These are phyloP conservation scores for Oryza glumipatula DNA, from an alignment of 176 grass and related monocot genomes.

Conservation along the genomic window DNA sequence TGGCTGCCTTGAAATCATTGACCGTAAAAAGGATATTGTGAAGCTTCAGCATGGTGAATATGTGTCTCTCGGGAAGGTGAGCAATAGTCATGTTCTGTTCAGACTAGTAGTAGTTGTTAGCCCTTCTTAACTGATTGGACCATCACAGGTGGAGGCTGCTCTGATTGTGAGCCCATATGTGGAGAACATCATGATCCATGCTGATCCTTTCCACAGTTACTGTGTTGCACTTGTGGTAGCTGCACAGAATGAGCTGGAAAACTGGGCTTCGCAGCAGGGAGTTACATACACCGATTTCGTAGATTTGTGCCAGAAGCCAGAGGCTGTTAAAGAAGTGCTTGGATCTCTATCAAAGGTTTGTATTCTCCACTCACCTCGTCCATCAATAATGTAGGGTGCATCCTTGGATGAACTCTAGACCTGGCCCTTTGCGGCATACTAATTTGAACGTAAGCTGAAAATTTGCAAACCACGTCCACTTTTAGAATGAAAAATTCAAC, in stretches of 20 bases:
- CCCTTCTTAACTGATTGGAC: slow-evolving; percentile 31
- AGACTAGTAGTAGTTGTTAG: not conserved
- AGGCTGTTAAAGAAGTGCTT: slow-evolving; percentile 84
- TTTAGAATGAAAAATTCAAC: not conserved
- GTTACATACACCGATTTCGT: slow-evolving; percentile 56
- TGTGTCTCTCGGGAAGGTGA: slow-evolving; percentile 92
- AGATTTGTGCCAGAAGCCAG: slow-evolving; percentile 83
- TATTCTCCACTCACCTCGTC: slow-evolving; percentile 26
- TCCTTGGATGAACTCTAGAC: too few relatives aligned
- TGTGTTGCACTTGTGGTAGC: slow-evolving; percentile 83
- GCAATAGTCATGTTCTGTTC: slow-evolving; percentile 33
- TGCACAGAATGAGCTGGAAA: slow-evolving; percentile 65
- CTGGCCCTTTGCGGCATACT: not conserved
- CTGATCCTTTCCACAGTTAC: slow-evolving; percentile 83
- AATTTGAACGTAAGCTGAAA: not conserved
- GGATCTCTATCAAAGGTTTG: slow-evolving; percentile 73
- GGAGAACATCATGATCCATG: slow-evolving; percentile 91
- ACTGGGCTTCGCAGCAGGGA: slow-evolving; percentile 68
- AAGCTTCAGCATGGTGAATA: slow-evolving; percentile 99
- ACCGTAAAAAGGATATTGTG: slow-evolving; percentile 97
- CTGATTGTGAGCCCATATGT: slow-evolving; percentile 76
- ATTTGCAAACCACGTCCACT: slow-evolving; percentile 15
- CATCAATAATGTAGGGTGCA: not conserved
- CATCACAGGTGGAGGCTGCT: slow-evolving; percentile 82
- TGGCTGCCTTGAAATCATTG: slow-evolving; percentile 96